These are phyloP conservation scores for Candida sanyaensis DNA, from an alignment of 1,139 yeast species.

Conservation along the genomic window DNA sequence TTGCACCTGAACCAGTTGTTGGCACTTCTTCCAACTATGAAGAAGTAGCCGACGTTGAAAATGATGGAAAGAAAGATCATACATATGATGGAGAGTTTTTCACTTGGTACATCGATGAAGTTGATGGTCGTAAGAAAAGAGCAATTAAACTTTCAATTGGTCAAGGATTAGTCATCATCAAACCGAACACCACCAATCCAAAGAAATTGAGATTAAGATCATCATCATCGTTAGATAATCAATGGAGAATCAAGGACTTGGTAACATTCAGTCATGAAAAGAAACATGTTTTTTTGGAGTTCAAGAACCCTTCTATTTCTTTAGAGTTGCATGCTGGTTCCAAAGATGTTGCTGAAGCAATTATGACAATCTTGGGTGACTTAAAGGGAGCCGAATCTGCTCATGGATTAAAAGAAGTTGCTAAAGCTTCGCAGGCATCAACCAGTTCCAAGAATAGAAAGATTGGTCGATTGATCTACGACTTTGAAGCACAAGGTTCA, in stretches of 20 bases:
- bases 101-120: constrained; percentile 88
- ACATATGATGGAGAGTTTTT: constrained; percentile 56
- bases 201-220: constrained; percentile 52
- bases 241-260: constrained; percentile 80
- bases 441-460: constrained; percentile 49
- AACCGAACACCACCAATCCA: constrained; percentile 48
- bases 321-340: constrained; percentile 88
- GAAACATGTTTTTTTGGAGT: constrained; percentile 91
- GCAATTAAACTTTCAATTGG: constrained; percentile 45
- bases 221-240: constrained; percentile 40
- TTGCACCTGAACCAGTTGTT: constrained; percentile 6
- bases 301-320: constrained; percentile 76
- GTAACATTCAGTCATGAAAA: constrained; percentile 78
- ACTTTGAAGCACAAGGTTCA: constrained; percentile 83
- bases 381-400: constrained; percentile 83
- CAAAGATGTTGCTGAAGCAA: constrained; percentile 84
- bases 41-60: constrained; percentile 19
- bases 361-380: constrained; percentile 76
- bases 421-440: constrained; percentile 65
- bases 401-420: constrained; percentile 81
- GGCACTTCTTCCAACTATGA: constrained; percentile 13
- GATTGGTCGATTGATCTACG: constrained; percentile 73
- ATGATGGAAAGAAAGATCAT: constrained; percentile 25
- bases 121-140: constrained; percentile 74
- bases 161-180: constrained; percentile 42